phyloP scores from a whole-genome alignment of 495 filamentous ascomycete genomes.

The Articulospora tetracladia region DNA sequence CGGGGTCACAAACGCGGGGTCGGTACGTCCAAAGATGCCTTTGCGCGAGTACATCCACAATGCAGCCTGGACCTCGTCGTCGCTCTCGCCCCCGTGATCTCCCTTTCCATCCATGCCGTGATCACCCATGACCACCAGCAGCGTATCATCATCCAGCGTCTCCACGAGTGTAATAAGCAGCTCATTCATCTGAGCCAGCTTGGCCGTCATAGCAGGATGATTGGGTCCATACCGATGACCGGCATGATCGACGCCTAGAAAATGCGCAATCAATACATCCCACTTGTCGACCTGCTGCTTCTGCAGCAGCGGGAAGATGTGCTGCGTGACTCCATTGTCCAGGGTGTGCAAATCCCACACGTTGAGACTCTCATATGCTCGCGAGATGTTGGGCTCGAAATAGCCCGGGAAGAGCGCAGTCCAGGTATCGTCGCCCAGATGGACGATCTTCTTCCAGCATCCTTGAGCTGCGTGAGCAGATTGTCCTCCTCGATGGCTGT shows the following conservation, averaged over 20 bases:
- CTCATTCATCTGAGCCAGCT: slow-evolving; percentile 86
- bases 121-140: slow-evolving; percentile 95
- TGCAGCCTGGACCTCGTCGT: slow-evolving; percentile 91
- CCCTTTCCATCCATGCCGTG: slow-evolving; percentile 98
- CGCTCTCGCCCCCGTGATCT: slow-evolving; percentile 94
- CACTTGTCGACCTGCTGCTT: slow-evolving; percentile 62
- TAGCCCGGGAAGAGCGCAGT: slow-evolving; percentile 85
- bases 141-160: slow-evolving; percentile 74
- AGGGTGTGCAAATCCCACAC: slow-evolving; percentile 98
- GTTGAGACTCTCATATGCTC: slow-evolving; percentile 92
- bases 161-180: slow-evolving; percentile 70
- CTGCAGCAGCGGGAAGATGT: slow-evolving; percentile 77
- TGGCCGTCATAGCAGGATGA: slow-evolving; percentile 85
- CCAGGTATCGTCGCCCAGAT: slow-evolving; percentile 97
- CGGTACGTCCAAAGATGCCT: slow-evolving; percentile 73
- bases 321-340: slow-evolving; percentile 91
- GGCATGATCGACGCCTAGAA: slow-evolving; percentile 94
- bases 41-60: slow-evolving; percentile 97
- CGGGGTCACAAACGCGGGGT: slow-evolving; percentile 54
- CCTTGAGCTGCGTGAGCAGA: slow-evolving; percentile 74
- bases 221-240: slow-evolving; percentile 94
- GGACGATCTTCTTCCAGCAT: slow-evolving; percentile 78
- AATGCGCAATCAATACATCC: slow-evolving; percentile 92
- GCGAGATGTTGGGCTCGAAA: slow-evolving; percentile 80
- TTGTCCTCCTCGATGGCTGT: slow-evolving; percentile 99